Base-by-base conservation (phyloP, 2,329 filamentous ascomycete species). In the Ceratocystiopsis minuta region DNA sequence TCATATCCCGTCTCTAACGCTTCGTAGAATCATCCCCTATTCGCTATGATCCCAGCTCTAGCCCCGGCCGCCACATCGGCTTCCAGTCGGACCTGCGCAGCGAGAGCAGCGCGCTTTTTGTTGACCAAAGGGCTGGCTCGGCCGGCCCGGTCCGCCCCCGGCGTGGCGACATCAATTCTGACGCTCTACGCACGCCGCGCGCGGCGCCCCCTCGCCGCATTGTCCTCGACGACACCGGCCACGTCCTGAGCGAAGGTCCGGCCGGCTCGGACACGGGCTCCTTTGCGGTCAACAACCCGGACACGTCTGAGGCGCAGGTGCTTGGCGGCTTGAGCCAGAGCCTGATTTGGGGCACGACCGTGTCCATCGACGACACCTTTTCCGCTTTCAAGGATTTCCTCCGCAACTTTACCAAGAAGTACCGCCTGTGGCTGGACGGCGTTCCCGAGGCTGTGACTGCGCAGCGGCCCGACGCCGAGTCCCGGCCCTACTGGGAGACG, bases 291-390 rank as follows among this genome's bases (percentile, higher is more conserved):
- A 60, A 70, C 50, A 70, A 94, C 50, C 85, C 85, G 1, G 80
- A 80, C 48, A 95, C 87, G 7, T 95, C 88, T 2, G 90, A 98
- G 57, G 90, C 90, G 1, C 82, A 95, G 54, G 74, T 70, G 1
- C 72, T 95, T 35, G 88, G 86, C 34, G 90, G 87, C 2, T 75
- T 75, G 45, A 83, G 82, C 34, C 79, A 80, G 43, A 77, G 80
- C 50, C 75, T 92, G 44, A 88, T 98, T 49, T 98, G 90, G 90
- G 90, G 90, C 58, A 98, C 90, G 36, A 96, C 93, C 34, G 83
- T 98, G 39, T 94, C 88, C 6, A 80, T 98, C 41, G 76, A 84
- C 46, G 87, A 96, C 57, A 86, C 85, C 0, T 82, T 92, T 58
- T 74, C 77, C 40, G 70, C 78, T 0, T 93, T 95, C 66, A 88